These are phyloP conservation scores for Stylosanthes scabra DNA, from an alignment of 331 rosid genomes.

Conservation along the genomic window DNA sequence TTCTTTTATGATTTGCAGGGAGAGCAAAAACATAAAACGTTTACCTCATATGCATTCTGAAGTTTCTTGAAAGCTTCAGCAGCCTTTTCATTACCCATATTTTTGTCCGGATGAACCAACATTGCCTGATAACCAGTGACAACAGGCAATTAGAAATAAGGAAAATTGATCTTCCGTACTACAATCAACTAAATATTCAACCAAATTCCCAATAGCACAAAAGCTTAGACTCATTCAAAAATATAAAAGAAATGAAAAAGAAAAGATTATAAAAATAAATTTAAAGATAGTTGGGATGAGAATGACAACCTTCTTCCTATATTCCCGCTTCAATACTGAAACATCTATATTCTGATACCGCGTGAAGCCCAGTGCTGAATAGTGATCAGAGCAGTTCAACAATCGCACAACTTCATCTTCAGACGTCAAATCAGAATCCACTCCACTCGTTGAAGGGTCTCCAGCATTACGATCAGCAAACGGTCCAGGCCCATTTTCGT, in stretches of 20 bases:
- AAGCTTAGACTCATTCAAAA: slow-evolving; percentile 25
- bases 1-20: slow-evolving; percentile 29
- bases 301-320: slow-evolving; percentile 81
- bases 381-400: slow-evolving; percentile 93
- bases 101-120: slow-evolving; percentile 99
- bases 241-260: slow-evolving; percentile 11
- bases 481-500: slow-evolving; percentile 70
- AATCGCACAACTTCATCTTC: slow-evolving; percentile 95
- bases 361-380: slow-evolving; percentile 78
- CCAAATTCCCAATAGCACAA: slow-evolving; percentile 31
- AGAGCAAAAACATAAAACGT: slow-evolving; percentile 27
- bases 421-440: slow-evolving; percentile 78
- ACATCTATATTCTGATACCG: slow-evolving; percentile 78
- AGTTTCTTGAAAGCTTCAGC: slow-evolving; percentile 99
- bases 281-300: slow-evolving; percentile 32
- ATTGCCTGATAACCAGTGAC: slow-evolving; percentile 78
- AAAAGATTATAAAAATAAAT: not conserved
- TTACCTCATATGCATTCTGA: slow-evolving; percentile 98
- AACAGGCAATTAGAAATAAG: slow-evolving; percentile 35
- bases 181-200: slow-evolving; percentile 26
- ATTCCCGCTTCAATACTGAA: slow-evolving; percentile 86
- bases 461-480: slow-evolving; percentile 76
- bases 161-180: slow-evolving; percentile 27
- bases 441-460: slow-evolving; percentile 88
- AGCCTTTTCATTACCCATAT: slow-evolving; percentile 98